Evolutionary conservation across 805 yeast species (phyloP), one percentile per base, ranked within the genome.

Genomic region (Cyberlindnera americana): DNA sequence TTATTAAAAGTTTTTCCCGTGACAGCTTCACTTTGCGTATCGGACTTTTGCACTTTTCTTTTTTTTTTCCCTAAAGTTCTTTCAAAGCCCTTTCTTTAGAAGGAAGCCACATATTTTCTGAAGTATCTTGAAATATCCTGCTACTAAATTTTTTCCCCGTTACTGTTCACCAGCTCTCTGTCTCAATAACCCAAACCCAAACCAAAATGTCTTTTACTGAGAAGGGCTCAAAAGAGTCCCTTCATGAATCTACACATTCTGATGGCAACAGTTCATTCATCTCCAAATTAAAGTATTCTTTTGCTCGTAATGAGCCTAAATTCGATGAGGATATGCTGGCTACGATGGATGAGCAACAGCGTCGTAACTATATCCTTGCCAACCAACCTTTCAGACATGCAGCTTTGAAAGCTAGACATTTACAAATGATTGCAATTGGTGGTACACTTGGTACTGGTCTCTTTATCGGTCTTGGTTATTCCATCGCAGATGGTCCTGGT

Each of bases 401-500:
- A 25, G 64, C 72, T 9, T 61, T 78, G 53, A 76, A 76, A 52
- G 62, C 70, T 22, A 69, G 83, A 61, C 85, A 79, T 52, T 57
- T 81, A 48, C 79, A 79, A 47, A 77, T 81, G 74, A 72, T 81
- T 44, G 81, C 87, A 31, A 73, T 81, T 44, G 88, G 85, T 46
- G 85, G 86, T 55, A 72, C 81, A 37, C 74, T 81, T 43, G 88
- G 89, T 60, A 79, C 87, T 24, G 86, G 87, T 54, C 61, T 81
- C 42, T 79, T 81, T 49, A 74, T 81, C 42, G 85, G 84, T 31
- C 67, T 81, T 7, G 86, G 86, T 39, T 63, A 70, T 33, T 74
- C 83, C 1, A 61, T 82, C 36, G 59, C 59, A 13, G 62, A 67
- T 19, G 83, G 83, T 46, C 88, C 87, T n/a, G 83, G 83, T 12